Evolutionary conservation across 2,329 filamentous ascomycete genomes (phyloP), one percentile per base, ranked within the genome.

Genomic region (Onygenales sp.): DNA sequence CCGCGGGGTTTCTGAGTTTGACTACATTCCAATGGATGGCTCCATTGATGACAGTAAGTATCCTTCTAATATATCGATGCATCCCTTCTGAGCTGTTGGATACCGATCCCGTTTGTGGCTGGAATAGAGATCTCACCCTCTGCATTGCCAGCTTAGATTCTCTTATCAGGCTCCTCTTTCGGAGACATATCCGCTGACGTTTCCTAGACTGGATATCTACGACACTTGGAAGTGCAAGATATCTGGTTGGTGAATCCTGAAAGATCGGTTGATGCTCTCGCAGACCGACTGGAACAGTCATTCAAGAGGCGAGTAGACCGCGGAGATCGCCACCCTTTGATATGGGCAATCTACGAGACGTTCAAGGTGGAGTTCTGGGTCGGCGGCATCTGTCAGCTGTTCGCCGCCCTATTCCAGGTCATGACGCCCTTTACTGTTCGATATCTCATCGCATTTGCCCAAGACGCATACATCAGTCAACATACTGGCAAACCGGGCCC

Each of bases 21-120:
- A 67, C 95, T 21, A 86, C 85, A 3, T 97, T 95, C 65, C 82
- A 89, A 67, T 97, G 92, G 92, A 92, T 96, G 78, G 83, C 83
- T 0, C 85, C 88, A 1, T 66, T 97, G 52, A 97, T 97, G 91
- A 77, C 72, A 58, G 85, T 86, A 68, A 72, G 80, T 74, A 40
- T 10, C 53, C 45, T 55, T 45, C 36, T 40, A 40, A 52, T 34
- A 59, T 56, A 56, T 61, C 39, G 61, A 54, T 37, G 8, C 17
- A 47, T 21, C 36, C 14, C 44, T 33, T 7, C 36, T 7, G 36
- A 6, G 36, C 13, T 39, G 9, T 39, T n/a, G 9, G 36, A n/a
- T 9, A 10, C 36, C 36, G 2, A 37, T 37, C 13, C 21, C 17
- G 33, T 44, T 11, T 17, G 27, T 13, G 4, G 32, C 34, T 36